A percentile compares a stretch with the other conserved stretches of the same genome.
Conservation (phyloP, 768 basidiomycete species). For the Agrocybe praecox region DNA sequence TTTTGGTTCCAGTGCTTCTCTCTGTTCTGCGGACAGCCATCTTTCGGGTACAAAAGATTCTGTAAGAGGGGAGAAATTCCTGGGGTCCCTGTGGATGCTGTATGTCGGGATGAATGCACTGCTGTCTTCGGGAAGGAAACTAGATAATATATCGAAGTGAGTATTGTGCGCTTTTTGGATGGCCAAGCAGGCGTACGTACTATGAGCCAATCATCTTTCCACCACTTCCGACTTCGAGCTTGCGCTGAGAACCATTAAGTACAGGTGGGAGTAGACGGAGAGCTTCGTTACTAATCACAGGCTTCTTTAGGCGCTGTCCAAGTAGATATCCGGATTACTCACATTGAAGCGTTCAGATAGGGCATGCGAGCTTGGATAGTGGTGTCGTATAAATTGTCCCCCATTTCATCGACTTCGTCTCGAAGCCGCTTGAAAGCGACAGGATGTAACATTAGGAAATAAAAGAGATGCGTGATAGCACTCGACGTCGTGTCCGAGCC, state of each 20-base stretch:
- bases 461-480: constrained; percentile 26
- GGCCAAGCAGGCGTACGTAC: constrained; percentile 19
- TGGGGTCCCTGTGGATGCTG: constrained; percentile 35
- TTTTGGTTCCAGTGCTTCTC: constrained; percentile 31
- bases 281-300: constrained; percentile 30
- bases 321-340: constrained; percentile 6
- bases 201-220: constrained; percentile 29
- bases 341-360: constrained; percentile 37
- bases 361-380: constrained; percentile 27
- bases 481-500: constrained; percentile 33
- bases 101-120: constrained; percentile 35
- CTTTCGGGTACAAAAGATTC: constrained; percentile 40
- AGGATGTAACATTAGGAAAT: constrained; percentile 28
- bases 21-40: constrained; percentile 31
- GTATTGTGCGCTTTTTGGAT: neutral
- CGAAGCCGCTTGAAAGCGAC: constrained; percentile 26
- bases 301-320: neutral
- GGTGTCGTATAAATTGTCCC: constrained; percentile 18
- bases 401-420: constrained; percentile 26
- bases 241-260: constrained; percentile 32
- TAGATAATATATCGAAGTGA: neutral
- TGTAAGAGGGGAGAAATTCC: constrained; percentile 37
- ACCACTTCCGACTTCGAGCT: constrained; percentile 30
- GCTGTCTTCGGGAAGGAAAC: constrained; percentile 42
- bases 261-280: constrained; percentile 40